Evolutionary conservation across 2,329 filamentous ascomycete genomes (phyloP).

Genomic region (Xylaria arbuscula): DNA sequence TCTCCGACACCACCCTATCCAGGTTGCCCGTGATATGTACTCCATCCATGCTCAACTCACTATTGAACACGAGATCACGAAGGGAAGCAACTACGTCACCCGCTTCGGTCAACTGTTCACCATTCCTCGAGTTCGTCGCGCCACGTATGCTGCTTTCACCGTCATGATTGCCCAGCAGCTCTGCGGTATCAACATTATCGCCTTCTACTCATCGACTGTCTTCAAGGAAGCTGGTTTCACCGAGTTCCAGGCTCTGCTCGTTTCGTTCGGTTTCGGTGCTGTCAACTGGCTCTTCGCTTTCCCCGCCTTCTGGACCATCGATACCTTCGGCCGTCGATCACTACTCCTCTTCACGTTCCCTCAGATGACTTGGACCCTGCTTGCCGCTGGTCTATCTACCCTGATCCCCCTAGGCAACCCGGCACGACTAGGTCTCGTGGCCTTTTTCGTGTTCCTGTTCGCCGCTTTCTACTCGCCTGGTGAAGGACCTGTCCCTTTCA

Average conservation of each 20-base stretch:
- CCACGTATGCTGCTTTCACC: conserved; percentile 78
- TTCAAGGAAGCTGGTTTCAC: conserved; percentile 68
- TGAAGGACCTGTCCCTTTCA: conserved; percentile 75
- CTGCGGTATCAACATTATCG: conserved; percentile 78
- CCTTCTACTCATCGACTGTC: conserved; percentile 77
- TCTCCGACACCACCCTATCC: conserved; percentile 65
- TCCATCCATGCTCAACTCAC: conserved; percentile 73
- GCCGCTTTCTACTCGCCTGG: conserved; percentile 71
- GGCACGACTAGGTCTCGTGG: conserved; percentile 59
- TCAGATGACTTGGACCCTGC: conserved; percentile 74
- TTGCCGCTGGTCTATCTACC: conserved; percentile 70
- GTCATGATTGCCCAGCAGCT: conserved; percentile 85
- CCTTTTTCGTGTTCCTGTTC: conserved; percentile 70
- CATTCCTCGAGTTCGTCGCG: conserved; percentile 74
- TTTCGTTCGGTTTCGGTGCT: conserved; percentile 73
- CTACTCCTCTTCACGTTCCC: conserved; percentile 74
- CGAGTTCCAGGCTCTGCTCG: conserved; percentile 66
- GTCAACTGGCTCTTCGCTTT: conserved; percentile 75
- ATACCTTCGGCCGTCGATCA: conserved; percentile 72
- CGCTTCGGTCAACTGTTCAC: conserved; percentile 75
- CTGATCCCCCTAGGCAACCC: conserved; percentile 53
- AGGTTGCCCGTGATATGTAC: conserved; percentile 71
- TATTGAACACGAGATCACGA: conserved; percentile 65
- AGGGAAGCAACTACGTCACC: conserved; percentile 66
- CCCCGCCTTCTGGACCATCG: conserved; percentile 73